A percentile compares a stretch with the other conserved stretches of the same genome.
phyloP scores from a whole-genome alignment of 2,329 filamentous ascomycete genomes.

The Penicillium sumatraense region DNA sequence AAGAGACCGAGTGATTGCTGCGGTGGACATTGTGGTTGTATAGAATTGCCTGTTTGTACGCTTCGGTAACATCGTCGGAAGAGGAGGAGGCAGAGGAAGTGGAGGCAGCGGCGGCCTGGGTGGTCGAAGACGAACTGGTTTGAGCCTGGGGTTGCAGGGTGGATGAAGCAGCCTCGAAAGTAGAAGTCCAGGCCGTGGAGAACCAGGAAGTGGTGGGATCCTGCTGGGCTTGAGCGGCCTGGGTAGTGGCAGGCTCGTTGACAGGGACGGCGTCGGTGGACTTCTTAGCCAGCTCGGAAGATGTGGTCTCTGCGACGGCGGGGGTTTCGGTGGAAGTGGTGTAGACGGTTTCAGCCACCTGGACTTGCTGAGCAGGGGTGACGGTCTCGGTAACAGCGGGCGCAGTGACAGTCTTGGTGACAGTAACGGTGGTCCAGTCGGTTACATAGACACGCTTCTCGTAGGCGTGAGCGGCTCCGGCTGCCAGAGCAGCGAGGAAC shows the following conservation, averaged over 20 bases:
- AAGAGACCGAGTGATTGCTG: conserved; percentile 73
- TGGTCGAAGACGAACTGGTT: conserved; percentile 37
- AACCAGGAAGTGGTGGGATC: conserved; percentile 2
- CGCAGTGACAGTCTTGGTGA: conserved; percentile 40
- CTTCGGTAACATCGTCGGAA: conserved; percentile 16
- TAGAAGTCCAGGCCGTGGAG: conserved; percentile 11
- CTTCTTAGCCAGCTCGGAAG: conserved; percentile 18
- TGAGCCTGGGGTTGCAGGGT: background rate
- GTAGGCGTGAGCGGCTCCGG: conserved; percentile 38
- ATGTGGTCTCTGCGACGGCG: conserved; percentile 5
- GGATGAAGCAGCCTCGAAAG: conserved; percentile 21
- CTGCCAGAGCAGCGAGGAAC: conserved; percentile 40
- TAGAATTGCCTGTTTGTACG: conserved; percentile 50
- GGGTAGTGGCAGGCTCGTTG: conserved; percentile 14
- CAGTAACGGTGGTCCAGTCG: conserved; percentile 41
- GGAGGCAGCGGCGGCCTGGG: conserved; percentile 47
- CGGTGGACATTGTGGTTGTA: conserved; percentile 87
- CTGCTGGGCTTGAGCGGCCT: conserved; percentile 10
- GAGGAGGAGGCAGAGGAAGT: conserved; percentile 25
- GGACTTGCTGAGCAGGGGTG: conserved; percentile 11
- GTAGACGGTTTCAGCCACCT: conserved; percentile 8
- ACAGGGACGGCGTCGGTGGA: conserved; percentile 10
- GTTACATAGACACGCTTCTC: conserved; percentile 42
- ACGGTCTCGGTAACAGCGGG: conserved; percentile 33
- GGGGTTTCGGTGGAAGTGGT: conserved; percentile 9